Percentiles rank a stretch among this genome's conserved stretches.
Evolutionary conservation across 2,329 filamentous ascomycete genomes (phyloP).

Genomic region (Colletotrichum viniferum): DNA sequence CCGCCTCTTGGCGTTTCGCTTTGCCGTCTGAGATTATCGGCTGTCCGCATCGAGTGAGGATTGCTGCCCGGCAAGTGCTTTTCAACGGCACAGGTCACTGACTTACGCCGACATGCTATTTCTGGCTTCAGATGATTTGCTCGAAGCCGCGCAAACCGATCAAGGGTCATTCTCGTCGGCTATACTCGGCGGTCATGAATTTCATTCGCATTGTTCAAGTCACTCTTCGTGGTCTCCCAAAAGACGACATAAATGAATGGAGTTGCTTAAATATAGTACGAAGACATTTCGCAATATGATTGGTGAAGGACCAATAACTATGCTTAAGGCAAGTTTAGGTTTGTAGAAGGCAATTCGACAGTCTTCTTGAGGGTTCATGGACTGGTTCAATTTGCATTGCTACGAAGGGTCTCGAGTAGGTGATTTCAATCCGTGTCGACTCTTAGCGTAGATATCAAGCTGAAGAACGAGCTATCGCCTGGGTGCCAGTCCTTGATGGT

Average conservation of each 20-base stretch:
- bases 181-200: fast-evolving
- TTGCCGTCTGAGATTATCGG: neutral
- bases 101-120: neutral
- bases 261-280: neutral
- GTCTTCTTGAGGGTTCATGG: neutral
- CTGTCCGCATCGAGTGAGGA: neutral
- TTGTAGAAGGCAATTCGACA: neutral
- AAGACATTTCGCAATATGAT: neutral
- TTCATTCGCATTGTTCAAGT: fast-evolving
- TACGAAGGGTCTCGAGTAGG: neutral
- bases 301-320: neutral
- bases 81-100: neutral
- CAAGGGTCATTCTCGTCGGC: neutral
- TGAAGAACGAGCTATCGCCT: neutral
- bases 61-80: neutral
- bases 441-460: neutral
- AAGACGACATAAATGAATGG: neutral
- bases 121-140: neutral
- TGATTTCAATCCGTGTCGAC: neutral
- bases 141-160: neutral
- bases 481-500: neutral
- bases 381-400: neutral
- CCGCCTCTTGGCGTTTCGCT: conserved; percentile 6
- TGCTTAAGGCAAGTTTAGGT: neutral
- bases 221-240: neutral